A percentile compares a stretch with the other conserved stretches of the same genome.
phyloP scores from a whole-genome alignment of 495 filamentous ascomycete species.

The Lindgomyces ingoldianus region DNA sequence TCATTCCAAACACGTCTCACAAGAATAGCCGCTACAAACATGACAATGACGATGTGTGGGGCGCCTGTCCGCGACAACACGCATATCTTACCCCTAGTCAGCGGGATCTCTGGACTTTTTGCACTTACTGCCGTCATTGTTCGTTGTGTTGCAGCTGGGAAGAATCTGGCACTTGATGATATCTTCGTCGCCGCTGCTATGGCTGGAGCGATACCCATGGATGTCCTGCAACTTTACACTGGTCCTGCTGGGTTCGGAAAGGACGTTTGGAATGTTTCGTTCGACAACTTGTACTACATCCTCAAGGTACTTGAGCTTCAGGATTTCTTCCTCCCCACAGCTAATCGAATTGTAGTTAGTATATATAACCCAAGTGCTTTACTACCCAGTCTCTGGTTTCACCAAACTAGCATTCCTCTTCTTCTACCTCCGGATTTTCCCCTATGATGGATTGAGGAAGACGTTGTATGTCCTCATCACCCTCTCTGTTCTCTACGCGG shows the following conservation, averaged over 20 bases:
- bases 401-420: conserved; percentile 52
- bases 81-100: neutral
- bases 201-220: neutral
- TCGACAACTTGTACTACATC: conserved; percentile 10
- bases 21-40: conserved; percentile 11
- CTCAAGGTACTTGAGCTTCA: conserved; percentile 4
- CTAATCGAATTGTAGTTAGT: neutral
- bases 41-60: conserved; percentile 6
- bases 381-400: conserved; percentile 44
- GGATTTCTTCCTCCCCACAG: neutral
- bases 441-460: conserved; percentile 40
- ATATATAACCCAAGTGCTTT: conserved; percentile 31
- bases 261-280: conserved; percentile 27
- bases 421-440: conserved; percentile 55
- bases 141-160: neutral
- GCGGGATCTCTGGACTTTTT: neutral
- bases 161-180: conserved; percentile 10
- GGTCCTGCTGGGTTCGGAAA: conserved; percentile 7
- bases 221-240: neutral
- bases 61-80: conserved; percentile 22
- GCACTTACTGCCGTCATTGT: conserved; percentile 9
- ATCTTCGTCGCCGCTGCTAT: conserved; percentile 2
- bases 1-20: neutral
- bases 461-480: conserved; percentile 40
- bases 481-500: conserved; percentile 41